Percentiles rank a stretch among this genome's conserved stretches.
Conservation (phyloP, 257 asterid species). For the Nicotiana tabacum region DNA sequence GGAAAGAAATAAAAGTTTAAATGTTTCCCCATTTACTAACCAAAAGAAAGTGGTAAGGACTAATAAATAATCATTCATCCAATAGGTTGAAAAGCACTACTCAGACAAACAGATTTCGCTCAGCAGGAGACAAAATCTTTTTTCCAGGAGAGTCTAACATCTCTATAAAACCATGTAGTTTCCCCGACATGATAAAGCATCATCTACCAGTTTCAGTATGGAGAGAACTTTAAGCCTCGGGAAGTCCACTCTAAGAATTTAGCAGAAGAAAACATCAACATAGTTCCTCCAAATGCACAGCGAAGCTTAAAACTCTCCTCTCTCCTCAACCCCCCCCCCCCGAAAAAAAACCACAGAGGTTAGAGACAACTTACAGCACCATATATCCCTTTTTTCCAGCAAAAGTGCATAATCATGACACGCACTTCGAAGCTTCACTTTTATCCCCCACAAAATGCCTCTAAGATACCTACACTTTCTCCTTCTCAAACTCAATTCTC, state of each 20-base stretch:
- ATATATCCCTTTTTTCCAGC: not conserved
- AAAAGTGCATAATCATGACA: not conserved
- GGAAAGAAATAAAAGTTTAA: not conserved
- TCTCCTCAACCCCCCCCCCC: not conserved
- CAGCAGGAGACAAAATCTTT: not conserved
- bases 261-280: not conserved
- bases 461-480: not conserved
- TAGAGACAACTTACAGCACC: not conserved
- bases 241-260: not conserved
- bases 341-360: not conserved
- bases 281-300: not conserved
- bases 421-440: not conserved
- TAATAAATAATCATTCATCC: not conserved
- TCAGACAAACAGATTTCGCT: not conserved
- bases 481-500: not conserved
- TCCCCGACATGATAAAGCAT: not conserved
- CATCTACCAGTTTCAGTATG: not conserved
- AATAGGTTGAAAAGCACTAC: not conserved
- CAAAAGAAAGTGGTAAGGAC: not conserved
- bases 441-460: not conserved
- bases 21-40: not conserved
- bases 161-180: not conserved
- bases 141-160: not conserved
- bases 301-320: not conserved
- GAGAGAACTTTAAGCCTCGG: not conserved